These are phyloP conservation scores for Torulaspora gathmanii DNA, from an alignment of 805 yeast species.

Conservation along the genomic window DNA sequence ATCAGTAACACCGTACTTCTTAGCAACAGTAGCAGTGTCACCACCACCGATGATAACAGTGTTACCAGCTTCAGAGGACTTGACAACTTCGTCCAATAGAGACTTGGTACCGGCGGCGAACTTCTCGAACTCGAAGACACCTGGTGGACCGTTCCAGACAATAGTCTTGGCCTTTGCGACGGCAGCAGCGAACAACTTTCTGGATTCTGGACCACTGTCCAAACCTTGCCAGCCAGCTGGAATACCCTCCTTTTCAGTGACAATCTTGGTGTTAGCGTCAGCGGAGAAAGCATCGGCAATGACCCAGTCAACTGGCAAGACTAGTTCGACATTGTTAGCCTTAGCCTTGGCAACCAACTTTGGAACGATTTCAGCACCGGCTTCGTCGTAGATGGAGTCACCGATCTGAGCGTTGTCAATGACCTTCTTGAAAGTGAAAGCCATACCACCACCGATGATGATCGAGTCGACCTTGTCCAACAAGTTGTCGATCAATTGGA, in stretches of 20 bases:
- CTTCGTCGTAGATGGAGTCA: constrained; percentile 85
- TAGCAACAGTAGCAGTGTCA: constrained; percentile 98
- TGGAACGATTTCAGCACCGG: constrained; percentile 94
- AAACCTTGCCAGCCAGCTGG: constrained; percentile 95
- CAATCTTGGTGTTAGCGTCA: constrained; percentile 81
- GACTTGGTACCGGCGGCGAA: constrained; percentile 91
- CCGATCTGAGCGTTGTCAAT: constrained; percentile 83
- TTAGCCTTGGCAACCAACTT: constrained; percentile 92
- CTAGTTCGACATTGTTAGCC: constrained; percentile 88
- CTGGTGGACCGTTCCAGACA: constrained; percentile 99
- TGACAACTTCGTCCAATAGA: constrained; percentile 81
- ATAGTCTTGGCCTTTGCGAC: constrained; percentile 94
- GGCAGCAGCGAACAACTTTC: constrained; percentile 71
- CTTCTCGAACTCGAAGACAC: constrained; percentile 95
- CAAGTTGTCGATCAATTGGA: constrained; percentile 94
- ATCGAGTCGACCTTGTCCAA: constrained; percentile 92
- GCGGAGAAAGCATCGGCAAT: constrained; percentile 92
- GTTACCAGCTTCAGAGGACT: constrained; percentile 80
- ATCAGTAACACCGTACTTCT: constrained; percentile 95
- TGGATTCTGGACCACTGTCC: constrained; percentile 90
- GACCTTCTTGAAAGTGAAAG: constrained; percentile 97
- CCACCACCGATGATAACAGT: constrained; percentile 97
- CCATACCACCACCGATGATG: constrained; percentile 99
- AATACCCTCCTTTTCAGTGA: constrained; percentile 86
- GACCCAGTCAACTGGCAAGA: constrained; percentile 92